Base-by-base conservation (phyloP, 352 stramenopile genomes). In the Globisporangium cylindrosporum region DNA sequence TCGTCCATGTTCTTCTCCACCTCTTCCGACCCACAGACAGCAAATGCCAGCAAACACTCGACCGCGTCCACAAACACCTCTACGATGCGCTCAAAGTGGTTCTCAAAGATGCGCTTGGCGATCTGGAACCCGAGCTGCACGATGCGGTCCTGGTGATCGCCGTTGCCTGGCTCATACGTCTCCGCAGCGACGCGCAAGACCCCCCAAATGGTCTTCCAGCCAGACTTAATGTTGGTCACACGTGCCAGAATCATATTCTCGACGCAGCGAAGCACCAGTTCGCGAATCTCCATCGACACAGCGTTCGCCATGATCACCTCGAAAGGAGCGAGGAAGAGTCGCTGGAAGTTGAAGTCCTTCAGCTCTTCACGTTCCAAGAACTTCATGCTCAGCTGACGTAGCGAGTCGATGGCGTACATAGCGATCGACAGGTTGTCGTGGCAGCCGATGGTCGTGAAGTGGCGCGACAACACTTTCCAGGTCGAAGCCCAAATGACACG, bases 311-410 rank as follows among this genome's bases (percentile, higher is more conserved):
- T 97, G 65, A 98, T 97, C 14, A 94, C 80, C 73, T 98, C 92
- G 73, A 99, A 99, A 20, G 98, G 98, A 55, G 92, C 89, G 34
- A 99, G 86, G 77, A 99, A 99, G 34, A 99, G 76, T 14, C 97
- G 80, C 79, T 99, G 98, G 73, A 99, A 99, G 79, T 99, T 99
- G 72, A 99, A 99, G 68, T 99, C 96, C 54, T 94, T 93, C 10
- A 99, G 86, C 71, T 99, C 98, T 27, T 98, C 91, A 68, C 99
- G 99, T 71, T 99, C 96, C 1, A 99, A 80, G 76, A 99, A 99
- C 76, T 99, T 99, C 75, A 99, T 97, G 66, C 97, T 99, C n/a
- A 99, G 83, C 80, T 99, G 98, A 46, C 98, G 97, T 24, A 99
- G 82, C 24, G 97, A 98, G 78, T 99, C 98, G 57, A 99, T 98